Conservation (phyloP, 768 basidiomycete genomes). For the Postia placenta region DNA sequence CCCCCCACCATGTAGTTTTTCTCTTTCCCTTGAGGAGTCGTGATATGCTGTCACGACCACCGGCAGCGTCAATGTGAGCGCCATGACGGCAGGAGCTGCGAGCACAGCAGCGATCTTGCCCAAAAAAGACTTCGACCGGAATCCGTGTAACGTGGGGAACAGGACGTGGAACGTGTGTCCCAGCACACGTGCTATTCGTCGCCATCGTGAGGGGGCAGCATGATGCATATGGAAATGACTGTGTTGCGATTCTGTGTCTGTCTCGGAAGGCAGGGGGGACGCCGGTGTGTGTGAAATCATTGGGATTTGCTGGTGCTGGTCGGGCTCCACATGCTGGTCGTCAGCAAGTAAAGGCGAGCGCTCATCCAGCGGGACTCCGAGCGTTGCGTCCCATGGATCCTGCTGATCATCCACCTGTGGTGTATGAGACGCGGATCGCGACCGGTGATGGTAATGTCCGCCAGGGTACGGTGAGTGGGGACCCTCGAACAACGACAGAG, state of each 20-base stretch:
- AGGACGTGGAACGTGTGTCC: conserved; percentile 51
- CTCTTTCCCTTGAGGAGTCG: conserved; percentile 15
- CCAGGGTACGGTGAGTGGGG: conserved; percentile 66
- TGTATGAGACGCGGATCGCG: conserved; percentile 27
- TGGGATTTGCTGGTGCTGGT: conserved; percentile 27
- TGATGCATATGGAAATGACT: conserved; percentile 24
- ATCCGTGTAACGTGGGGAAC: conserved; percentile 80
- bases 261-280: conserved; percentile 38
- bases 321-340: not conserved
- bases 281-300: conserved; percentile 52
- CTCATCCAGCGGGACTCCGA: conserved; percentile 47
- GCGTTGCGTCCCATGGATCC: conserved; percentile 46
- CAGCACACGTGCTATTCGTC: conserved; percentile 30
- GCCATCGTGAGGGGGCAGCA: conserved; percentile 34
- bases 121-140: conserved; percentile 60
- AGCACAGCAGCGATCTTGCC: conserved; percentile 72
- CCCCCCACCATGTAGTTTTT: conserved; percentile 29
- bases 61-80: conserved; percentile 83
- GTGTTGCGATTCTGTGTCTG: conserved; percentile 39
- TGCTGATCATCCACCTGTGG: conserved; percentile 19
- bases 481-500: conserved; percentile 60
- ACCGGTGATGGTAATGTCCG: conserved; percentile 53
- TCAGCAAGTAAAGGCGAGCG: conserved; percentile 31
- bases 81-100: conserved; percentile 82
- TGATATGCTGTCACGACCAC: conserved; percentile 71